Evolutionary conservation across 495 filamentous ascomycete genomes (phyloP), one percentile per base, ranked within the genome.

Genomic region (Parachaetomium inaequale): DNA sequence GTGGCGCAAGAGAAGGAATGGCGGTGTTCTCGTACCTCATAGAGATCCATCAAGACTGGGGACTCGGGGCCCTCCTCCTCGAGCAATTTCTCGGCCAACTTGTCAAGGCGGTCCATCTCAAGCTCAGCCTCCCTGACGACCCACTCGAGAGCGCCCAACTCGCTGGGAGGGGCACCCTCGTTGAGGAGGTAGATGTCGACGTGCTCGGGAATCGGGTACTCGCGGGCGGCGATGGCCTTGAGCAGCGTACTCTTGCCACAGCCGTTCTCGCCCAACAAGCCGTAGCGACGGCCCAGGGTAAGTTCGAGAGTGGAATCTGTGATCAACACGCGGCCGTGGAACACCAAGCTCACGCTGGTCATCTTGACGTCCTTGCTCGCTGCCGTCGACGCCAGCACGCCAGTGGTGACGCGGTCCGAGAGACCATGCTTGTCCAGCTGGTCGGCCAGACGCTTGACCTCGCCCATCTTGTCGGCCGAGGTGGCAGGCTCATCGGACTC

Each of bases 141-240:
- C 91, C 95, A 99, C 73, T 96, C 92, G 56, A 99, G 78, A 51
- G 94, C 94, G 72, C 95, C 94, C 21, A 93, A 75, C 3, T 97
- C 90, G 59, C 82, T 90, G 29, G 88, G 87, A 23, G 92, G 92
- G n/a, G 94, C 94, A 75, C 95, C 95, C 74, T 99, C 91, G 78
- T 99, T 98, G 64, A 99, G 81, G 25, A 99, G 86, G 78, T 99
- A 99, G 75, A 99, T 95, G 80, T 99, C 94, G 76, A 98, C 82
- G 75, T 97, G 93, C 4, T 97, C 92, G 51, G 94, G 94, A 68
- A 99, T 88, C 32, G 94, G 94, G 72, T 85, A 99, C 77, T 99
- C 94, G 72, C 95, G 89, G 68, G 85, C 85, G 69, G 87, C 88
- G 75, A 99, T 96, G 61, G 94, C 87, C 83, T 97, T 98, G 68